A percentile compares a stretch with the other conserved stretches of the same genome.
phyloP scores from a whole-genome alignment of 2,329 filamentous ascomycete species.

The Dothideomycetidae sp. region DNA sequence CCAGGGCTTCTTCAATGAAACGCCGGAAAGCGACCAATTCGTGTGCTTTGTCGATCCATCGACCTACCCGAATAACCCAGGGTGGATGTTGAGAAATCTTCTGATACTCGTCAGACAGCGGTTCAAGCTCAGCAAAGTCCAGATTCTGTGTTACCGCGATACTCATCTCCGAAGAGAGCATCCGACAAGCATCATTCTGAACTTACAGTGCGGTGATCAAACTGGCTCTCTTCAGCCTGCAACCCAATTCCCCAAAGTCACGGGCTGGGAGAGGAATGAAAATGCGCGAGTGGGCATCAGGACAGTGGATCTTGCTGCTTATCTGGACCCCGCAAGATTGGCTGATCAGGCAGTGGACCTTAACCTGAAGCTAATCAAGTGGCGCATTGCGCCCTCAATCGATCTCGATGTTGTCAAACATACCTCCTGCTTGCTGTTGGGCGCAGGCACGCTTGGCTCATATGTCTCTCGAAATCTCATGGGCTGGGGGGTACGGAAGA shows the following conservation, averaged over 20 bases:
- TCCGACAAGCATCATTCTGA: conserved; percentile 66
- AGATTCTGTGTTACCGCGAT: conserved; percentile 84
- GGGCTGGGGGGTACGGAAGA: conserved; percentile 90
- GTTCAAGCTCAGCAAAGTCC: conserved; percentile 61
- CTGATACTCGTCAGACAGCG: conserved; percentile 71
- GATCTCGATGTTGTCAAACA: conserved; percentile 79
- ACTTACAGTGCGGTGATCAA: conserved; percentile 34
- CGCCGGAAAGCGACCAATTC: conserved; percentile 59
- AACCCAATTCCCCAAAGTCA: conserved; percentile 54
- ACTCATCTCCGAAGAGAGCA: conserved; percentile 63
- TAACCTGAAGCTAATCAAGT: conserved; percentile 97
- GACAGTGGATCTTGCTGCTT: conserved; percentile 71
- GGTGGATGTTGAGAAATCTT: conserved; percentile 86
- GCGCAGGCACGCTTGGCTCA: conserved; percentile 82
- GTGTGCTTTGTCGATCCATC: conserved; percentile 87
- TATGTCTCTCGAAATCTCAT: conserved; percentile 87
- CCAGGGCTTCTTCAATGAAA: conserved; percentile 67
- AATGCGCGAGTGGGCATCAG: conserved; percentile 64
- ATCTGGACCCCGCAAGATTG: conserved; percentile 78
- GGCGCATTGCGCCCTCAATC: conserved; percentile 81
- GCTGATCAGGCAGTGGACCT: conserved; percentile 92
- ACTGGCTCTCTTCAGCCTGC: conserved; percentile 15
- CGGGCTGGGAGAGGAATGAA: conserved; percentile 83
- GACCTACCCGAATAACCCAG: conserved; percentile 72
- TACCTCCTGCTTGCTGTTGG: conserved; percentile 78